A percentile compares a stretch with the other conserved stretches of the same genome.
These are phyloP conservation scores for Herpetomonas tarakana DNA, from an alignment of 208 protist species.

Conservation along the genomic window DNA sequence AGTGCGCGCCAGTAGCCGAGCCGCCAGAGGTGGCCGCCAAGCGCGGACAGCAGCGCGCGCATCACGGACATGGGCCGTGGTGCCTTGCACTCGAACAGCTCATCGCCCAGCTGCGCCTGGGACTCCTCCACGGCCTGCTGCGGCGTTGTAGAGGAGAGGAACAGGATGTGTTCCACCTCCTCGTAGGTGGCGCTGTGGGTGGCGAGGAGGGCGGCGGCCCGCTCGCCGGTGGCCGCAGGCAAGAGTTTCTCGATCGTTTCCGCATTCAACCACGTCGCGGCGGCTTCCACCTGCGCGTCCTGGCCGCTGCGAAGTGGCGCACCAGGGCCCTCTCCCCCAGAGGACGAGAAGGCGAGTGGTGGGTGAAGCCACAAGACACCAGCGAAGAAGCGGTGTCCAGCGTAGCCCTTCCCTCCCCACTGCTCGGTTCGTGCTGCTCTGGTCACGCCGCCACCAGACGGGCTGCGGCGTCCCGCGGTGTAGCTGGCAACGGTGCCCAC, in stretches of 20 bases:
- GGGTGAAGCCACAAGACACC: neutral
- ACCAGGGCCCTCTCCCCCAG: neutral
- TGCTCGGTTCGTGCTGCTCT: neutral
- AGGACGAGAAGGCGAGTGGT: no score
- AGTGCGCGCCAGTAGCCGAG: neutral
- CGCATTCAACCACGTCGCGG: neutral
- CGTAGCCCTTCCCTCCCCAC: neutral
- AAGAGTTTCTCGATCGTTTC: neutral
- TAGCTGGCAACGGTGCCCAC: neutral
- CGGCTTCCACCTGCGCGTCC: neutral
- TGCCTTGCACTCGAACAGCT: neutral
- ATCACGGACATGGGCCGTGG: constrained; percentile 3
- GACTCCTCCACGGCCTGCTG: neutral
- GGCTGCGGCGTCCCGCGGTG: no score
- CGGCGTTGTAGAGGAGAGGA: neutral
- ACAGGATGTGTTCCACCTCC: constrained; percentile 1
- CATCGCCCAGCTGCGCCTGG: neutral
- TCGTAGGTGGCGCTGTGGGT: neutral
- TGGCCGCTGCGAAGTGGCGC: neutral
- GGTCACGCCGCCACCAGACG: neutral
- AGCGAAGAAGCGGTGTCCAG: neutral
- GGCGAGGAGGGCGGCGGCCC: neutral
- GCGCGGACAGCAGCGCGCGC: neutral
- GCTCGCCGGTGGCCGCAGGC: neutral
- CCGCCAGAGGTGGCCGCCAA: neutral